Evolutionary conservation across 2,329 filamentous ascomycete genomes (phyloP).

Genomic region (Fusarium nygamai): DNA sequence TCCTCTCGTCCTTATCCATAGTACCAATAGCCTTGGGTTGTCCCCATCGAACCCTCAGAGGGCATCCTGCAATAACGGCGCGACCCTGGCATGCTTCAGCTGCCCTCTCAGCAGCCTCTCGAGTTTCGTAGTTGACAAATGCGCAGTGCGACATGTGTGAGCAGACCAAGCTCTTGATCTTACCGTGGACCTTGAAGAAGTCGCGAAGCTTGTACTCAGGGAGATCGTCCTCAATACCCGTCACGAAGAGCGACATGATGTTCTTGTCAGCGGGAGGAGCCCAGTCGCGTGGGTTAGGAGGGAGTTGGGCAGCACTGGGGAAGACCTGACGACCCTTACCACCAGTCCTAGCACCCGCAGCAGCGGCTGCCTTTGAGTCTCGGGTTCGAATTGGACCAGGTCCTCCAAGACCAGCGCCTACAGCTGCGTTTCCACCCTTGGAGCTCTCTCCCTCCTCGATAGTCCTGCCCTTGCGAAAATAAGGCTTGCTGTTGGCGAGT

Average conservation of each 20-base stretch:
- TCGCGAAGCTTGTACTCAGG: slow-evolving; percentile 91
- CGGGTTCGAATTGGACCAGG: slow-evolving; percentile 84
- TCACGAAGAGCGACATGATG: slow-evolving; percentile 93
- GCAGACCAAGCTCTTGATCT: slow-evolving; percentile 91
- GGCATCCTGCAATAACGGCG: slow-evolving; percentile 90
- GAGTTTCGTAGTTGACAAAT: slow-evolving; percentile 91
- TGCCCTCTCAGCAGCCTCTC: slow-evolving; percentile 86
- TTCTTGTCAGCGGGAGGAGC: slow-evolving; percentile 83
- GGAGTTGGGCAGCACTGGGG: slow-evolving; percentile 76
- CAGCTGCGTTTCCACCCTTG: slow-evolving; percentile 57
- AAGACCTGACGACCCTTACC: slow-evolving; percentile 65
- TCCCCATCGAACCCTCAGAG: slow-evolving; percentile 90
- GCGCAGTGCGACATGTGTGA: slow-evolving; percentile 98
- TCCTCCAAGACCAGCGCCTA: slow-evolving; percentile 67
- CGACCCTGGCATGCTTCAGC: slow-evolving; percentile 86
- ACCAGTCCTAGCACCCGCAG: slow-evolving; percentile 60
- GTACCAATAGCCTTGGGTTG: slow-evolving; percentile 91
- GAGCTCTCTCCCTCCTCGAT: slow-evolving; percentile 63
- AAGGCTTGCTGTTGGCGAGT: slow-evolving; percentile 91
- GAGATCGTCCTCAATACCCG: slow-evolving; percentile 94
- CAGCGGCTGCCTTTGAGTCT: slow-evolving; percentile 65
- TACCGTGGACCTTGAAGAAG: slow-evolving; percentile 89
- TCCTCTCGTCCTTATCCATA: slow-evolving; percentile 86
- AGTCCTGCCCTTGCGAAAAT: slow-evolving; percentile 87
- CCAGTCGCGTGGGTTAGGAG: slow-evolving; percentile 86